phyloP scores from a whole-genome alignment of 805 yeast species.

The Saccharomycopsis sp. region DNA sequence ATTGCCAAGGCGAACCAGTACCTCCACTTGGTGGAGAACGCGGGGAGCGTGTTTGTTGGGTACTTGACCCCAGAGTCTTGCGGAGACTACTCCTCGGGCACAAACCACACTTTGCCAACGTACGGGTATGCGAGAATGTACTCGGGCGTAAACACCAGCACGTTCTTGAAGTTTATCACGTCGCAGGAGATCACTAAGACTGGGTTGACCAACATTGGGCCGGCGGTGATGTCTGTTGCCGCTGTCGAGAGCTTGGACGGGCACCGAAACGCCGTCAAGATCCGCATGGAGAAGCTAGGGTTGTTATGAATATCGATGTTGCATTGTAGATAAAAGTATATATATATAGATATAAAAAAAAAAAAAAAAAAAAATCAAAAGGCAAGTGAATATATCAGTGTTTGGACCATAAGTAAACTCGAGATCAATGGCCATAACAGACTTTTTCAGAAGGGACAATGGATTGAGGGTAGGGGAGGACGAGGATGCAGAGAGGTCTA shows the following conservation, averaged over 20 bases:
- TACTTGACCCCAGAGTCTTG: slow-evolving; percentile 95
- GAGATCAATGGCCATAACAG: slow-evolving; percentile 4
- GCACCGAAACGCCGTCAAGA: slow-evolving; percentile 93
- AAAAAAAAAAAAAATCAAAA: not conserved
- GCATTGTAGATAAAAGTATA: not conserved
- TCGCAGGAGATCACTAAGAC: slow-evolving; percentile 81
- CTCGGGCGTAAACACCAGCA: slow-evolving; percentile 93
- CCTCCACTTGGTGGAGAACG: slow-evolving; percentile 73
- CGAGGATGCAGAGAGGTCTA: no score
- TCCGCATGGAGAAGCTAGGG: slow-evolving; percentile 80
- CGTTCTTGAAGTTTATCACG: slow-evolving; percentile 92
- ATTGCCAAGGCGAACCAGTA: slow-evolving; percentile 66
- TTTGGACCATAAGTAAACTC: not conserved
- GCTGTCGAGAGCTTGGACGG: slow-evolving; percentile 96
- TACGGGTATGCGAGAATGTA: slow-evolving; percentile 97
- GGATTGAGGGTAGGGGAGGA: slow-evolving; percentile 3
- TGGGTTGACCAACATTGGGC: slow-evolving; percentile 86
- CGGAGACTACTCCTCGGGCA: slow-evolving; percentile 97
- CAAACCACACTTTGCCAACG: slow-evolving; percentile 97
- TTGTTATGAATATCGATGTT: slow-evolving; percentile 23
- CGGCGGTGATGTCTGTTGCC: slow-evolving; percentile 92
- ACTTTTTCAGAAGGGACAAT: slow-evolving; percentile 8
- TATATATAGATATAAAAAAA: not conserved
- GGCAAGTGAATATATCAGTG: not conserved
- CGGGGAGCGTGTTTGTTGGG: slow-evolving; percentile 96